These are phyloP conservation scores for Carex littledalei DNA, from an alignment of 176 grass and related monocot species.

Conservation along the genomic window DNA sequence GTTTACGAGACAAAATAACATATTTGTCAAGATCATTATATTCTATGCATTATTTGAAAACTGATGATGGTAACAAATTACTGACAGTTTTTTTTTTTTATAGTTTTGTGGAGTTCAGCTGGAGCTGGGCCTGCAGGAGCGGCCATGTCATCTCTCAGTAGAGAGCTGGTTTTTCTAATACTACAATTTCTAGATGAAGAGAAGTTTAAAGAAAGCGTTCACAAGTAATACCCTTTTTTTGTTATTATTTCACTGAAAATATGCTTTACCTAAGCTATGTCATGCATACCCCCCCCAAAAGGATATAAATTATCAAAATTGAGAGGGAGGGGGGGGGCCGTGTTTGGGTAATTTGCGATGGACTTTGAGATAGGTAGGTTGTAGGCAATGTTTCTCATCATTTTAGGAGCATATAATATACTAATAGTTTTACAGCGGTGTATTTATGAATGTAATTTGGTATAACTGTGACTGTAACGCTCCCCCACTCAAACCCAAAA, in stretches of 20 bases:
- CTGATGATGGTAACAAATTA: not conserved
- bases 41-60: not conserved
- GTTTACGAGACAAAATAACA: not conserved
- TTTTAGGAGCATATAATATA: not conserved
- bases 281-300: not conserved
- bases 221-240: conserved; percentile 31
- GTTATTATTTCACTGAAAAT: not conserved
- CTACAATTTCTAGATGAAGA: conserved; percentile 46
- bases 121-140: conserved; percentile 4
- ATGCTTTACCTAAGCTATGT: not conserved
- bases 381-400: not conserved
- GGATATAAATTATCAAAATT: not conserved
- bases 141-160: conserved; percentile 45
- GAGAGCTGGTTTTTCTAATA: conserved; percentile 45
- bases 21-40: not conserved
- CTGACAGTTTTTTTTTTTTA: not conserved
- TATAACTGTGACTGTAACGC: not conserved
- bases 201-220: conserved; percentile 44
- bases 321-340: not conserved
- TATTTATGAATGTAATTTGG: not conserved
- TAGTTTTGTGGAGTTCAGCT: conserved; percentile 16
- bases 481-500: not conserved
- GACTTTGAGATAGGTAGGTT: not conserved
- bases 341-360: not conserved
- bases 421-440: not conserved